Evolutionary conservation across 768 basidiomycete genomes (phyloP), one percentile per base, ranked within the genome.

Genomic region (Pisolithus tinctorius): DNA sequence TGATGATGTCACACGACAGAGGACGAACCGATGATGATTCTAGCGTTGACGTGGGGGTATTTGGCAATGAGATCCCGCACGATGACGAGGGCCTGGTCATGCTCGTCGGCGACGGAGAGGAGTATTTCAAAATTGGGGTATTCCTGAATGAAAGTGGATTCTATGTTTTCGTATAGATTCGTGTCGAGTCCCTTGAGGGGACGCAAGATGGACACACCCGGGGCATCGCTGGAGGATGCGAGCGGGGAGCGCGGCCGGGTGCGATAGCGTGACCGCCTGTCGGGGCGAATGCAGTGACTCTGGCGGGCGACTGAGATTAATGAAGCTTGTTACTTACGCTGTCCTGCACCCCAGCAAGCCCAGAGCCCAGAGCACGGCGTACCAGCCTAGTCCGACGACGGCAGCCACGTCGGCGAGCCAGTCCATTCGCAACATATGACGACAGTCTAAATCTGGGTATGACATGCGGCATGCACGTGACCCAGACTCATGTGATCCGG

Each of bases 101-200:
- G 66, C 58, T 86, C 84, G 47, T 90, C 83, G n/a, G 92, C 91
- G 5, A 98, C 85, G 26, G 89, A 91, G 53, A 97, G 83, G 39
- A 98, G 72, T 51, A 99, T 82, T 68, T 99, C 94, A 60, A 81
- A 95, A 56, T 87, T 87, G 0, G 88, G 83, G 65, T 98, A 98
- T 56, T 94, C 87, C 62, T 96, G 93, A 30, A 72, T 75, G 69
- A 98, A 95, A 0, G 90, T 89, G 4, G 93, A 91, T 68, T 96
- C 92, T 46, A 99, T 72, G 66, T 97, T 97, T 72, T 96, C 93
- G 68, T 88, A 97, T 17, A 99, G 78, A 66, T 98, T 98, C 52
- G 86, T 81, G 68, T 99, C 96, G 23, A 99, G 74, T 13, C 96
- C 96, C 66, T 94, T 94, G 47, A 99, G 75, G 6, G 96, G 96